Base-by-base conservation (phyloP, 108 stramenopile species). In the Nannochloropsis oceanica region DNA sequence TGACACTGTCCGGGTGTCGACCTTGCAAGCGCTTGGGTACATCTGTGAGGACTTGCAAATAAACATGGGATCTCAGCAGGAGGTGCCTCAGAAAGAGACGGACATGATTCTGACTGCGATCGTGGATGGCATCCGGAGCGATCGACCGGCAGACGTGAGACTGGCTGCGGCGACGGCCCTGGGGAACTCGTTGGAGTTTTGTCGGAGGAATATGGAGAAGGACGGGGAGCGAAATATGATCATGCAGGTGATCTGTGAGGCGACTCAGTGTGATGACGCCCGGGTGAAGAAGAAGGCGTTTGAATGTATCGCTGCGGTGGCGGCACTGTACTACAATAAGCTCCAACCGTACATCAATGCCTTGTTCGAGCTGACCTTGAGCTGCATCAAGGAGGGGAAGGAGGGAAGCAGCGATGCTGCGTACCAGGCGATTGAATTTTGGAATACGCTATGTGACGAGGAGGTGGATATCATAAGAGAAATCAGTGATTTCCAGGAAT, bases 41-140 rank as follows among this genome's bases (percentile, higher is more conserved):
- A 94, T 95, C 80, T 96, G 95, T 85, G 96, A 97, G 12, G 93
- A 92, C 34, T 42, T 83, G 42, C 44, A 42, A 42, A n/a, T 22
- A 13, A 20, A 46, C 44, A 89, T 85, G 85, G 88, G 88, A 83
- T 83, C 73, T 84, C 87, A 14, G 93, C 59, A 93, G 27, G 94
- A 94, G 85, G 93, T 98, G 82, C 88, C 91, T 43, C 86, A 94
- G 79, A 82, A 87, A n/a, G 92, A 92, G 25, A 95, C 95, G 26
- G 95, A 97, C 85, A 86, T 92, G 42, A 98, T 98, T 93, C 92
- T 98, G 81, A 97, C 95, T 73, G 93, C 96, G 79, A 97, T 98
- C 87, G 95, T 98, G 13, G 95, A 97, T 87, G 96, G 96, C n/a
- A 96, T 98, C 83, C 90, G 92, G 22, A 84, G 91, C 27, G 92